These are phyloP conservation scores for Acanthamoeba quina DNA, from an alignment of 208 protist genomes.

Conservation along the genomic window DNA sequence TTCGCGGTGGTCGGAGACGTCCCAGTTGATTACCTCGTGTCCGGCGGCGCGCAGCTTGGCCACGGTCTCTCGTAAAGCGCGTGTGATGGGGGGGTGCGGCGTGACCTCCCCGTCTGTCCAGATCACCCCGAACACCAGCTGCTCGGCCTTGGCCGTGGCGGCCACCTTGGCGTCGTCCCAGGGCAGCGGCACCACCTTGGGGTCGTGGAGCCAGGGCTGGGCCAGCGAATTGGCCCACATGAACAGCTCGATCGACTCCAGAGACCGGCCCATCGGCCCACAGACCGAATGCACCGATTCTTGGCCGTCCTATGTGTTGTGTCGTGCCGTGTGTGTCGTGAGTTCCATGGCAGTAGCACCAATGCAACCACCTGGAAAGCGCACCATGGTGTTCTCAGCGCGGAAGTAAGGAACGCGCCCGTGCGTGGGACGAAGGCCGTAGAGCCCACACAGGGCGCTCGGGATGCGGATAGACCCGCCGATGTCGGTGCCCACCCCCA, in stretches of 20 bases:
- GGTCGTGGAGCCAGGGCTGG: conserved; percentile 21
- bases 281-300: conserved; percentile 9
- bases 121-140: conserved; percentile 69
- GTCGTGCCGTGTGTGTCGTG: too few species aligned
- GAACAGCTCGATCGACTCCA: conserved; percentile 70
- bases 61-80: neutral
- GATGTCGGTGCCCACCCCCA: conserved; percentile 73
- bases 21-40: conserved; percentile 58
- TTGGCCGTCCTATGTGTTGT: conserved; percentile 17
- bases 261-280: conserved; percentile 62
- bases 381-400: neutral
- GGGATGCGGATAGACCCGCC: conserved; percentile 74
- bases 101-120: neutral
- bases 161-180: neutral
- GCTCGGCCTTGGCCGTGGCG: neutral
- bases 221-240: conserved; percentile 27
- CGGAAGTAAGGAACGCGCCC: conserved; percentile 1
- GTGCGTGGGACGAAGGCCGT: neutral
- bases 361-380: too few species aligned
- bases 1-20: neutral
- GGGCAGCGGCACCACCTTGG: conserved; percentile 29
- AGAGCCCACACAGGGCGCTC: conserved; percentile 40
- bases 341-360: too few species aligned
- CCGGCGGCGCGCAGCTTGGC: conserved; percentile 9
- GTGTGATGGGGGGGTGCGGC: conserved; percentile 42